Evolutionary conservation across 805 yeast species (phyloP).

Genomic region (Spathaspora hagerdaliae): DNA sequence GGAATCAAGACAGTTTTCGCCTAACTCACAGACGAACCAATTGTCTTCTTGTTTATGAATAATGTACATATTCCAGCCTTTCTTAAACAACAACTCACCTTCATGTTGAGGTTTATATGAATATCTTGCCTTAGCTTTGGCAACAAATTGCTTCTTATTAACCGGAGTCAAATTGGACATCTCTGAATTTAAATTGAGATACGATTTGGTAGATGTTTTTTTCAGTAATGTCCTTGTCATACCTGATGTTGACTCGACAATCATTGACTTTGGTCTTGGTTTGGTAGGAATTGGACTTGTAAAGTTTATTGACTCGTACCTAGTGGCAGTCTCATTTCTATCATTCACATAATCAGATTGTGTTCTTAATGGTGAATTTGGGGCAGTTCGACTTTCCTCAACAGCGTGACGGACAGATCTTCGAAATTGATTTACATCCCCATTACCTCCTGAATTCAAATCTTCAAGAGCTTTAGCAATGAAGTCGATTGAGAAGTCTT

Average conservation of each 20-base stretch:
- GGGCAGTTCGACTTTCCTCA: slow-evolving; percentile 12
- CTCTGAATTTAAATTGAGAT: slow-evolving; percentile 26
- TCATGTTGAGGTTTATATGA: slow-evolving; percentile 37
- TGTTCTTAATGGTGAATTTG: slow-evolving; percentile 14
- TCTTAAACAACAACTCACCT: slow-evolving; percentile 38
- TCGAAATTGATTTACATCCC: slow-evolving; percentile 38
- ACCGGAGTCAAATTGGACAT: slow-evolving; percentile 27
- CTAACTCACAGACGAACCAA: slow-evolving; percentile 43
- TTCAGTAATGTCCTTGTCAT: slow-evolving; percentile 19
- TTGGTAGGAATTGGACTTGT: slow-evolving; percentile 5
- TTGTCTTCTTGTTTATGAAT: slow-evolving; percentile 41
- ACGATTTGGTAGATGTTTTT: slow-evolving; percentile 29
- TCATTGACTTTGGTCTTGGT: slow-evolving; percentile 24
- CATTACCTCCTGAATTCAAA: slow-evolving; percentile 41
- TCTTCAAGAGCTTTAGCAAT: slow-evolving; percentile 45
- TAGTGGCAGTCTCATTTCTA: slow-evolving; percentile 31
- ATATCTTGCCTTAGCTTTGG: slow-evolving; percentile 37
- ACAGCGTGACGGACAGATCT: slow-evolving; percentile 29
- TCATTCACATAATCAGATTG: slow-evolving; percentile 34
- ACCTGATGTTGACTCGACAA: slow-evolving; percentile 13
- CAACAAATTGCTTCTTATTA: slow-evolving; percentile 23
- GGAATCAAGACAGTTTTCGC: slow-evolving; percentile 22
- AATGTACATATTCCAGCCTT: slow-evolving; percentile 40
- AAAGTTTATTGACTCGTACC: slow-evolving; percentile 28
- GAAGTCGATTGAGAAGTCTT: slow-evolving; percentile 43